phyloP scores from a whole-genome alignment of 1,284 basidiomycete genomes.

The Pseudozyma tsukubaensis region DNA sequence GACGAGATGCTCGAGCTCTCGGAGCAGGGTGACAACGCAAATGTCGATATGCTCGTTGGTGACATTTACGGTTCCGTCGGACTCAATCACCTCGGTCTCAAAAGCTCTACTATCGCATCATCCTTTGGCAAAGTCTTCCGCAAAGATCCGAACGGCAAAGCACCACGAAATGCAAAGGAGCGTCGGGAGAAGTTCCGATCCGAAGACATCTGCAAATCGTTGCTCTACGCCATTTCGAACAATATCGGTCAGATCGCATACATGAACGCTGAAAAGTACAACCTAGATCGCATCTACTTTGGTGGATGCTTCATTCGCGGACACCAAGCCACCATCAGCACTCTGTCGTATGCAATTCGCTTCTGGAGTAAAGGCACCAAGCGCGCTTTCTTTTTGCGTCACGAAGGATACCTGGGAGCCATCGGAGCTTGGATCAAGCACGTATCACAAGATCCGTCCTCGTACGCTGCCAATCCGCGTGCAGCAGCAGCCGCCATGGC shows the following conservation, averaged over 20 bases:
- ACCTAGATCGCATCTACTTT: conserved; percentile 96
- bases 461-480: conserved; percentile 16
- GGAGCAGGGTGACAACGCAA: conserved; percentile 90
- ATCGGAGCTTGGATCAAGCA: conserved; percentile 69
- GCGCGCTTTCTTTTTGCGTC: conserved; percentile 92
- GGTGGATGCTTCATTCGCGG: conserved; percentile 99
- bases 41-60: conserved; percentile 98
- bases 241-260: conserved; percentile 99
- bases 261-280: conserved; percentile 99
- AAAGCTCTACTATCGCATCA: conserved; percentile 96
- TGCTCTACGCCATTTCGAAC: conserved; percentile 96
- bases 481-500: conserved; percentile 34
- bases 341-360: conserved; percentile 96
- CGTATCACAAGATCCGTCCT: conserved; percentile 44
- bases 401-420: conserved; percentile 95
- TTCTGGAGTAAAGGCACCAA: conserved; percentile 99
- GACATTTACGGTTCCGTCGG: conserved; percentile 94
- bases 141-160: conserved; percentile 71
- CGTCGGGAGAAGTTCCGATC: conserved; percentile 80
- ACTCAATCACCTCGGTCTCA: conserved; percentile 76
- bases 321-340: conserved; percentile 96
- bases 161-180: conserved; percentile 39
- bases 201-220: conserved; percentile 88
- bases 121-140: conserved; percentile 99
- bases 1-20: conserved; percentile 97